phyloP scores from a whole-genome alignment of 768 basidiomycete genomes.

The Rhizopogon vulgaris region DNA sequence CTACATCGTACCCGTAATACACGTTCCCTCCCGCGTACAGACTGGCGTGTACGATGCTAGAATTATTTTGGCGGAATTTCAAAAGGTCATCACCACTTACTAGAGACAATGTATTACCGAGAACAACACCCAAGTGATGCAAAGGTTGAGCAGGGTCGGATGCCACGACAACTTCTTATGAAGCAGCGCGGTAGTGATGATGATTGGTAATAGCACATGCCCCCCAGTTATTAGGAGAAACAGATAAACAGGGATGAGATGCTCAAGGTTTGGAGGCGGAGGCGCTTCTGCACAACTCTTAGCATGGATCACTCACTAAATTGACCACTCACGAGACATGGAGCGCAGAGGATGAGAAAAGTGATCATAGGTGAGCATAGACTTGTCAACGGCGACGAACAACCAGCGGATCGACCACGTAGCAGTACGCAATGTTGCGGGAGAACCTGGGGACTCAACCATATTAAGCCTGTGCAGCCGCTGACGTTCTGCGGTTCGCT shows the following conservation, averaged over 20 bases:
- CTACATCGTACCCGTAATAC: conserved; percentile 13
- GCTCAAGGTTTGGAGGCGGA: conserved; percentile 18
- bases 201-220: conserved; percentile 43
- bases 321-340: conserved; percentile 13
- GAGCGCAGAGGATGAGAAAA: neutral
- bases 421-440: conserved; percentile 4
- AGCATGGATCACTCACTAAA: neutral
- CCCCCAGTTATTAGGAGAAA: conserved; percentile 46
- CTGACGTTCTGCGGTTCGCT: neutral
- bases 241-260: conserved; percentile 35
- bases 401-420: conserved; percentile 3
- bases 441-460: neutral
- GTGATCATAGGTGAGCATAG: neutral
- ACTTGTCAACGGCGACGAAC: neutral
- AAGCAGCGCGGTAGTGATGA: conserved; percentile 39
- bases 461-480: neutral
- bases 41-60: conserved; percentile 11
- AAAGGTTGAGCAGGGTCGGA: conserved; percentile 52
- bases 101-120: conserved; percentile 45
- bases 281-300: conserved; percentile 1
- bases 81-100: conserved; percentile 29
- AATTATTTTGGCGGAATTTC: neutral
- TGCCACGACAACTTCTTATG: conserved; percentile 39
- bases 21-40: conserved; percentile 25
- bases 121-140: conserved; percentile 49